A percentile compares a stretch with the other conserved stretches of the same genome.
Evolutionary conservation across 2,329 filamentous ascomycete genomes (phyloP).

Genomic region (Calycina herbarum): DNA sequence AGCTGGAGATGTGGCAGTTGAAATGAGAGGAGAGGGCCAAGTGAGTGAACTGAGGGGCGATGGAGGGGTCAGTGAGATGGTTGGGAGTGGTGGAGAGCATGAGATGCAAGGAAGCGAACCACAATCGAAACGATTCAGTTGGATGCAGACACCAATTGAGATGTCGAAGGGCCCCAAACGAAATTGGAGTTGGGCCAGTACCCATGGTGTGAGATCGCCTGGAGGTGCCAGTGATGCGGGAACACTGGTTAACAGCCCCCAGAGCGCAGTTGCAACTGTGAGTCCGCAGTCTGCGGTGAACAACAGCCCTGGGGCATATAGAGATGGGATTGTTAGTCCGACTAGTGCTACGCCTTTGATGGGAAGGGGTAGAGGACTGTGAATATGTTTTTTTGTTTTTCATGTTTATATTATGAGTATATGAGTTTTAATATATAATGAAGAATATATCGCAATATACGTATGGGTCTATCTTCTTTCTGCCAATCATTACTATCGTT

Average conservation of each 20-base stretch:
- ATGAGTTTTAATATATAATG: too few relatives aligned
- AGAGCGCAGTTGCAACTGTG: not conserved
- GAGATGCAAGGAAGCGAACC: not conserved
- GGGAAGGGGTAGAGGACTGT: not conserved
- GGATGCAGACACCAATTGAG: conserved; percentile 6
- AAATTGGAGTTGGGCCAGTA: conserved; percentile 4
- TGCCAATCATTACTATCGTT: too few relatives aligned
- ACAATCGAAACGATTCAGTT: not conserved
- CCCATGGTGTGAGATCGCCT: not conserved
- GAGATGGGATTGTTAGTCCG: not conserved
- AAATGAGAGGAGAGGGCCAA: conserved; percentile 10
- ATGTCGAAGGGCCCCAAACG: not conserved
- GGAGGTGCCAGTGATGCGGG: not conserved
- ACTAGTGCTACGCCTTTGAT: conserved; percentile 15
- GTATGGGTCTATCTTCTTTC: too few relatives aligned
- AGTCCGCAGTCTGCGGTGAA: not conserved
- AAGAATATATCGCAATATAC: too few relatives aligned
- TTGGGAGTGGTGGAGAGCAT: not conserved
- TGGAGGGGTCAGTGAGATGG: conserved; percentile 3
- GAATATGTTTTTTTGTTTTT: too few relatives aligned
- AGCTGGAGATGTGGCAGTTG: conserved; percentile 10
- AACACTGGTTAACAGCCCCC: not conserved
- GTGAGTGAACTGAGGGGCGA: conserved; percentile 5
- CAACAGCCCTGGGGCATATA: conserved; percentile 7
- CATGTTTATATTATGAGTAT: too few relatives aligned